Base-by-base conservation (phyloP, 2,329 filamentous ascomycete species). In the Teratosphaeria epicoccoides region DNA sequence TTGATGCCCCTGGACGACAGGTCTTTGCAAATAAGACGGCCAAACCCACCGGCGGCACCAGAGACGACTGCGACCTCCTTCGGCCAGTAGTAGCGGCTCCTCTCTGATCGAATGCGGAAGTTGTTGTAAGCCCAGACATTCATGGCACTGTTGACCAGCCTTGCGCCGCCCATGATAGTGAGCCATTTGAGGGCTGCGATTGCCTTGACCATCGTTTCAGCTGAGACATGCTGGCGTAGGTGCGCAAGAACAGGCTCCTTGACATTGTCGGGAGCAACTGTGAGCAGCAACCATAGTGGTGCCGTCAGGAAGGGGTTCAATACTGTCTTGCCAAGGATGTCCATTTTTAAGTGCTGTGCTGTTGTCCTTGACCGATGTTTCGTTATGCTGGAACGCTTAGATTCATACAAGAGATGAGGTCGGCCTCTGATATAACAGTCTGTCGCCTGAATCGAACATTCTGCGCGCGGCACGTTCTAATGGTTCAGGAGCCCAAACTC, bases 1-100 rank as follows among this genome's bases (percentile, higher is more conserved):
- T 62, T 64, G 40, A 71, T 54, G 11, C 70, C 69, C 24, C 62
- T 63, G 14, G 49, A 54, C 3, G 61, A 58, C 20, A 72, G 62
- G 6, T 61, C 57, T 46, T 64, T 59, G 0, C 59, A 60, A 22
- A 71, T 61, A 4, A 61, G 59, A 24, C 59, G 54, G 4, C 70
- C 70, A 44, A 73, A 70, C 12, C 71, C 71, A 33, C 57, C 57
- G 1, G 58, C 58, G 20, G 61, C 66, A n/a, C 66, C 66, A 12
- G 65, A 68, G 25, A 69, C 55, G 25, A 69, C 54, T 6, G 64
- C 66, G 44, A 68, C 58, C 44, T 69, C 62, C 60, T 72, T 56
- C 2, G 58, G 52, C 66, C 66, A 68, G 50, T 63, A 53, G 57
- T 67, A 68, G 26, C 55, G 53, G 49, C 64, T 60, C 49, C 63